Evolutionary conservation across 805 yeast genomes (phyloP), one percentile per base, ranked within the genome.

Genomic region (Lipomyces oligophaga): DNA sequence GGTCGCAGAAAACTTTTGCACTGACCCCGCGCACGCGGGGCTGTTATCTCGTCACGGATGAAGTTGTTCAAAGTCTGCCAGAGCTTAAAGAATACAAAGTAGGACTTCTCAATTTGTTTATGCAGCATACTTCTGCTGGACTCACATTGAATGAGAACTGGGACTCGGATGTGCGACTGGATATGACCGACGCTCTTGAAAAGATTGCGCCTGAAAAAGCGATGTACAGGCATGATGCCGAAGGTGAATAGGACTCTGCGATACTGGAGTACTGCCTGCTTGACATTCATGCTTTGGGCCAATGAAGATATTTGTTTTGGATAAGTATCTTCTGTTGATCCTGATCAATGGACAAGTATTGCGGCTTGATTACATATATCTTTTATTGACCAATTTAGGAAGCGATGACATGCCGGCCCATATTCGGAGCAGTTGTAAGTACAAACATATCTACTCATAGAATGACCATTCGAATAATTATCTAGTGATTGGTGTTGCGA

Each of bases 351-450:
- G n/a, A n/a, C n/a, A n/a, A n/a, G n/a, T n/a, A n/a, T n/a, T n/a
- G n/a, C n/a, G n/a, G n/a, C n/a, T n/a, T n/a, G n/a, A n/a, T n/a
- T n/a, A n/a, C n/a, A n/a, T n/a, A n/a, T n/a, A n/a, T n/a, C n/a
- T n/a, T n/a, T n/a, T 35, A n/a, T 16, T 21, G 20, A 35, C 7
- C 25, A 5, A 20, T 21, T 24, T 21, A 54, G 59, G 73, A 15
- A 60, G 84, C 2, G 94, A 85, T 61, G 94, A 85, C 62, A 81
- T 84, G 88, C 85, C 90, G 1, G 84, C 89, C 0, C 94, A 85
- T 63, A 79, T 80, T 41, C 80, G 83, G 60, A 72, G 83, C 16
- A 66, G 77, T 1, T 49, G 73, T 63, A 40, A 31, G 60, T 48
- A 28, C n/a, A n/a, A n/a, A n/a, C n/a, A n/a, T 33, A 6, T 10